phyloP scores from a whole-genome alignment of 352 stramenopile genomes.

The Phytophthora kernoviae region DNA sequence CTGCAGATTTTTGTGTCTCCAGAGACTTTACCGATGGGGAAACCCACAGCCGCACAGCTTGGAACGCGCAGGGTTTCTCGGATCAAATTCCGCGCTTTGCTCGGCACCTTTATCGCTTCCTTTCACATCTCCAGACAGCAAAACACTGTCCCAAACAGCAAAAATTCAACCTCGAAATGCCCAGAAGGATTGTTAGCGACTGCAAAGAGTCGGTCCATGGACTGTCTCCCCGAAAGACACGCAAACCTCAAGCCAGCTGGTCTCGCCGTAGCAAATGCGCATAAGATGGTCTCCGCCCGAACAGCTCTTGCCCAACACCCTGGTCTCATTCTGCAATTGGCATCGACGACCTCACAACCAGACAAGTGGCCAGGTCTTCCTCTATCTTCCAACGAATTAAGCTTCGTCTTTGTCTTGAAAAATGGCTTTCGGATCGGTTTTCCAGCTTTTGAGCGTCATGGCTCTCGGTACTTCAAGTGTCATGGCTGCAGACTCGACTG shows the following conservation, averaged over 20 bases:
- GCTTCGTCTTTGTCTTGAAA: not conserved
- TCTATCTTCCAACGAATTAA: not conserved
- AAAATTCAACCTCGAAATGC: not conserved
- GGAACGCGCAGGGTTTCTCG: not conserved
- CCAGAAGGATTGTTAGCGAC: not conserved
- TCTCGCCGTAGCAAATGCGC: slow-evolving; percentile 14
- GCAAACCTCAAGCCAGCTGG: slow-evolving; percentile 14
- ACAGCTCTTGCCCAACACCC: not conserved
- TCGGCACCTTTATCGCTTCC: not conserved
- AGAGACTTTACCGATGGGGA: not conserved
- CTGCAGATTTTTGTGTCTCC: slow-evolving; percentile 14
- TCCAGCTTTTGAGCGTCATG: slow-evolving; percentile 11
- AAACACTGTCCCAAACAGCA: not conserved
- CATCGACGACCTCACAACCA: not conserved
- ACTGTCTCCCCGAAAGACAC: not conserved
- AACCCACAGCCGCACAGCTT: not conserved
- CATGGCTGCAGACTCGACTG: slow-evolving; percentile 8
- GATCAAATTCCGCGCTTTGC: not conserved
- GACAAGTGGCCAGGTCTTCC: too few relatives aligned
- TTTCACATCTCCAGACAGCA: slow-evolving; percentile 1
- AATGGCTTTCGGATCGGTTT: slow-evolving; percentile 22
- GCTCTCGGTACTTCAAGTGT: slow-evolving; percentile 8
- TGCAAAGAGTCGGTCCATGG: slow-evolving; percentile 1
- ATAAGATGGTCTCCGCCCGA: slow-evolving; percentile 7
- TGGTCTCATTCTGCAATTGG: slow-evolving; percentile 30